A percentile compares a stretch with the other conserved stretches of the same genome.
Conservation (phyloP, 2,329 filamentous ascomycete genomes). For the Polychaeton citri region DNA sequence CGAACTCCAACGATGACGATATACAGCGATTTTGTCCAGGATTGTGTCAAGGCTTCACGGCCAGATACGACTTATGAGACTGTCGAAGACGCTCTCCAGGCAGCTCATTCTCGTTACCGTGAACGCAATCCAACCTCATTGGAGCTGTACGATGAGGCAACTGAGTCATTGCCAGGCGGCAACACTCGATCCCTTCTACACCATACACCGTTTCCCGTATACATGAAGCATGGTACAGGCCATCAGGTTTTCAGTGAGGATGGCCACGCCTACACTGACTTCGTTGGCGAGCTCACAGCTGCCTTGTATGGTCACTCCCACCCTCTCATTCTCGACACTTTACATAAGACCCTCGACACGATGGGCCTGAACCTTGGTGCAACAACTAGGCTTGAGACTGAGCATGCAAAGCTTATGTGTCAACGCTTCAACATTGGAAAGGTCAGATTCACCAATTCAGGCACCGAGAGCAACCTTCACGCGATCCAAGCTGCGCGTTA, state of each 20-base stretch:
- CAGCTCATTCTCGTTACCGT: neutral
- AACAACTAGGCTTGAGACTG: slow-evolving; percentile 36
- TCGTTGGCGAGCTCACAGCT: slow-evolving; percentile 49
- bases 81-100: neutral
- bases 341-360: slow-evolving; percentile 30
- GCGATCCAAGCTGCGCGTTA: slow-evolving; percentile 40
- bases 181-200: neutral
- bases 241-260: neutral
- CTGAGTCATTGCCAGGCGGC: neutral
- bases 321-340: slow-evolving; percentile 35
- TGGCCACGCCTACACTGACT: slow-evolving; percentile 36
- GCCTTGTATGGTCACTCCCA: slow-evolving; percentile 52
- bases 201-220: neutral
- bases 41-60: no score
- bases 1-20: no score
- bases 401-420: slow-evolving; percentile 37
- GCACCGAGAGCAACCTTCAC: slow-evolving; percentile 49
- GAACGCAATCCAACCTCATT: neutral
- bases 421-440: slow-evolving; percentile 40
- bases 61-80: no score
- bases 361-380: slow-evolving; percentile 42
- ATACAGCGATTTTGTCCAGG: no score
- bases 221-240: neutral
- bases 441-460: slow-evolving; percentile 49
- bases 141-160: neutral